Conservation (phyloP, 2,329 filamentous ascomycete genomes). For the Karstenula rhodostoma region DNA sequence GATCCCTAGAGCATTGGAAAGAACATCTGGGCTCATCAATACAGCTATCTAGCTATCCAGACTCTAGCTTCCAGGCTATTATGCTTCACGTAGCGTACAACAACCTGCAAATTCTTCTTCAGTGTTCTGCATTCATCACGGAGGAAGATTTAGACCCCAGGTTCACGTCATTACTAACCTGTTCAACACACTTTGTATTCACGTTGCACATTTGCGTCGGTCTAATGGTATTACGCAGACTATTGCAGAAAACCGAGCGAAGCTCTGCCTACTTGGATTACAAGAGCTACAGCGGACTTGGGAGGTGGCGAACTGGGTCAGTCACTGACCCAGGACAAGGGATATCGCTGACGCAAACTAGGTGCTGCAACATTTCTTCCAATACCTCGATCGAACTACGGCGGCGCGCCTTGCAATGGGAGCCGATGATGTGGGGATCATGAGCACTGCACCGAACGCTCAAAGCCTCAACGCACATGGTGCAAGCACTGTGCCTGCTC, state of each 20-base stretch:
- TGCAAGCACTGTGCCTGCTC: background rate
- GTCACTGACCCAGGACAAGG: background rate
- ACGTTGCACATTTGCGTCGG: slow-evolving; percentile 54
- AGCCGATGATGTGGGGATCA: slow-evolving; percentile 32
- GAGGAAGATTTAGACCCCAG: slow-evolving; percentile 46
- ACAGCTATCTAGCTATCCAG: slow-evolving; percentile 42
- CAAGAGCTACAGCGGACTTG: slow-evolving; percentile 60
- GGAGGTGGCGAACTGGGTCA: slow-evolving; percentile 59
- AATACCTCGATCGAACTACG: slow-evolving; percentile 57
- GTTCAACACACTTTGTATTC: slow-evolving; percentile 59
- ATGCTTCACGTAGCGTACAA: slow-evolving; percentile 57
- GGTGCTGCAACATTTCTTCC: slow-evolving; percentile 56
- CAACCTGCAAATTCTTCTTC: slow-evolving; percentile 57
- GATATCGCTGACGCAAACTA: background rate
- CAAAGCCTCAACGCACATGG: background rate
- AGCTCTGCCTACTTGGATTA: slow-evolving; percentile 58
- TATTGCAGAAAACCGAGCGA: slow-evolving; percentile 59
- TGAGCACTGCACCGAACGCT: slow-evolving; percentile 16
- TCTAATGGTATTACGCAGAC: slow-evolving; percentile 50
- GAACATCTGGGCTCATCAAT: slow-evolving; percentile 46
- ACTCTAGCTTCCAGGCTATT: slow-evolving; percentile 48
- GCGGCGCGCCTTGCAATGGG: slow-evolving; percentile 49
- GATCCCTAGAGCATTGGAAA: slow-evolving; percentile 53
- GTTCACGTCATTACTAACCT: slow-evolving; percentile 59
- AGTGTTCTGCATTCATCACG: slow-evolving; percentile 54